Conservation (phyloP, 139 green algal genomes). For the Asterochloris erici region DNA sequence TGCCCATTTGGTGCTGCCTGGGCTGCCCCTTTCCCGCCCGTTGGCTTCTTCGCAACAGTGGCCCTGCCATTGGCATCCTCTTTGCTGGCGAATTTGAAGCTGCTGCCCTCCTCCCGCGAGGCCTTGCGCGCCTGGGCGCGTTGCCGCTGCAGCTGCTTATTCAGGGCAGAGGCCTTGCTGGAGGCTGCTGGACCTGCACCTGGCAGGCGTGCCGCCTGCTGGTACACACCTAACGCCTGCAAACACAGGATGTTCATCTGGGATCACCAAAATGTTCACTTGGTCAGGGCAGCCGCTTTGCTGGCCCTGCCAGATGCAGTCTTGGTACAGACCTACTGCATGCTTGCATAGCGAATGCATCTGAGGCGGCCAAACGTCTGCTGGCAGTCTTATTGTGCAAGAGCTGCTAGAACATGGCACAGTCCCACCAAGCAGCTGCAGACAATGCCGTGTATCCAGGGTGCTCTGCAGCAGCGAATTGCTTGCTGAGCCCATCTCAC, state of each 20-base stretch:
- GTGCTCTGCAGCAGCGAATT: too few species aligned
- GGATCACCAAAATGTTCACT: not conserved
- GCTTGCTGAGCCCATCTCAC: not conserved
- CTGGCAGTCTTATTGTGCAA: too few species aligned
- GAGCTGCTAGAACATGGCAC: too few species aligned
- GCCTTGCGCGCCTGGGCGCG: not conserved
- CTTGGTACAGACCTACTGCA: too few species aligned
- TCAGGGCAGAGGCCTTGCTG: not conserved
- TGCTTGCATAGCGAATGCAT: too few species aligned
- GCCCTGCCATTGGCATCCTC: too few species aligned
- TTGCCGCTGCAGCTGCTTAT: conserved; percentile 9
- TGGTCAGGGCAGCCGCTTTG: too few species aligned
- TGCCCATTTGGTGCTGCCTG: conserved; percentile 1
- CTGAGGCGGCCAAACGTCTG: too few species aligned
- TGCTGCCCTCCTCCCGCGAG: not conserved
- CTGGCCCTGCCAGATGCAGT: too few species aligned
- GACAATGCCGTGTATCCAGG: too few species aligned
- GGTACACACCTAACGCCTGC: conserved; percentile 39
- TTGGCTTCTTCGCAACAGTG: not conserved
- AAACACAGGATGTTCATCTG: not conserved
- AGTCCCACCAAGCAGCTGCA: too few species aligned
- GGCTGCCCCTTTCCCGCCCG: not conserved
- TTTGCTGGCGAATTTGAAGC: too few species aligned
- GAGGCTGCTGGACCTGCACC: conserved; percentile 12
- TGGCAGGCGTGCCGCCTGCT: conserved; percentile 25